phyloP scores from a whole-genome alignment of 2,329 filamentous ascomycete genomes.

The Cladosporium sp. region DNA sequence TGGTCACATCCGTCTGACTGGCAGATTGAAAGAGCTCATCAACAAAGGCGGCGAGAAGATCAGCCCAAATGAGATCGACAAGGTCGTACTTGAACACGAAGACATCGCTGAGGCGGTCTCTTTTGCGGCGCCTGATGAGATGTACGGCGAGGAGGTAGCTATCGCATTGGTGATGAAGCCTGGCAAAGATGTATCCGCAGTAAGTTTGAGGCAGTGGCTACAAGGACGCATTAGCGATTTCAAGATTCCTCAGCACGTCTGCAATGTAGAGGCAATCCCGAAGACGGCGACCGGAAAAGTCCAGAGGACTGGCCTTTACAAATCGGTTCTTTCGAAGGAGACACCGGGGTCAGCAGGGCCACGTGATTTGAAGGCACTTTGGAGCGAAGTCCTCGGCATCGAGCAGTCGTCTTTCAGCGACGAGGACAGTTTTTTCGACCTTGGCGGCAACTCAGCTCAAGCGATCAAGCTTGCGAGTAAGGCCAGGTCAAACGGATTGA shows the following conservation, averaged over 20 bases:
- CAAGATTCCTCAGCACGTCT: constrained; percentile 46
- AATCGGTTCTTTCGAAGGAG: neutral
- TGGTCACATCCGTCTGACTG: constrained; percentile 80
- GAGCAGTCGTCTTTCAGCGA: neutral
- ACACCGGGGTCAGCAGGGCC: neutral
- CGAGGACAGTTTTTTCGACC: neutral
- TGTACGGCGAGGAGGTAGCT: constrained; percentile 78
- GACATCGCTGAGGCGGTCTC: constrained; percentile 43
- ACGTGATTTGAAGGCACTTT: neutral
- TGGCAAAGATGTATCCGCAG: constrained; percentile 29
- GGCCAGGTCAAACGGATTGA: neutral
- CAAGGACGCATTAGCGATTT: constrained; percentile 36
- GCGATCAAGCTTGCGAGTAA: neutral
- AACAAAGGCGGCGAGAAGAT: constrained; percentile 50
- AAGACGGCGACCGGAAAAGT: constrained; percentile 15
- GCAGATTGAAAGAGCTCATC: constrained; percentile 49
- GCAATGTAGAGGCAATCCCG: constrained; percentile 13
- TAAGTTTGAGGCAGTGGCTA: constrained; percentile 34
- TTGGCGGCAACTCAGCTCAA: neutral
- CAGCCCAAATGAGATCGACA: constrained; percentile 43
- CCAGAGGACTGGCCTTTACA: neutral
- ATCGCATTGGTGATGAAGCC: constrained; percentile 56
- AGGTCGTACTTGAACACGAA: constrained; percentile 34
- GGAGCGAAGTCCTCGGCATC: neutral
- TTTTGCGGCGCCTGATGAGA: constrained; percentile 37